Evolutionary conservation across 352 stramenopile genomes (phyloP).

Genomic region (Pythium myriotylum): DNA sequence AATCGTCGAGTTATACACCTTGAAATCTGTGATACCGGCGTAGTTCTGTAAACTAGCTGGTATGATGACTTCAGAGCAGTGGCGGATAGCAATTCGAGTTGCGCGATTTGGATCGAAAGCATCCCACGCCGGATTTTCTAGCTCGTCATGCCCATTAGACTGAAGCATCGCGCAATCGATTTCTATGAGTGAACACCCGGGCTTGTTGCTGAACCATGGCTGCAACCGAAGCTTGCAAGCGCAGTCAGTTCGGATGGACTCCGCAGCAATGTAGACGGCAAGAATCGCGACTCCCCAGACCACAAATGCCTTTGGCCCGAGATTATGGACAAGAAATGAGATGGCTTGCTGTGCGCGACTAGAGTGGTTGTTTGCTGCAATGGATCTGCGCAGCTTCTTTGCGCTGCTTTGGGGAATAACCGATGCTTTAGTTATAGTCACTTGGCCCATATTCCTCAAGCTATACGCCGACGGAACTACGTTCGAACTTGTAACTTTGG

Average conservation of each 20-base stretch:
- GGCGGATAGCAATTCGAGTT: conserved; percentile 14
- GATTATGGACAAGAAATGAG: background rate
- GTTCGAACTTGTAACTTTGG: background rate
- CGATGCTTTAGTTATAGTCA: too few relatives aligned
- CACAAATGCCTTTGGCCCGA: conserved; percentile 6
- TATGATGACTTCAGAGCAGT: conserved; percentile 6
- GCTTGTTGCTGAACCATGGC: conserved; percentile 15
- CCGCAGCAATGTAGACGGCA: conserved; percentile 5
- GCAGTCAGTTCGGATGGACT: background rate
- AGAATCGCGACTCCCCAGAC: conserved; percentile 10
- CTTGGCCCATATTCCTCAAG: background rate
- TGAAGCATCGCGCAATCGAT: conserved; percentile 14
- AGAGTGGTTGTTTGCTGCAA: too few relatives aligned
- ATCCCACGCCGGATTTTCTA: background rate
- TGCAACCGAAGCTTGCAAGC: background rate
- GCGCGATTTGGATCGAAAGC: conserved; percentile 1
- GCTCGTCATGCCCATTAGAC: background rate
- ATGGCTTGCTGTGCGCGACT: background rate
- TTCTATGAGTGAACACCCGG: conserved; percentile 13
- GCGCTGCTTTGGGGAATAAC: too few relatives aligned
- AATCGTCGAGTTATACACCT: conserved; percentile 26
- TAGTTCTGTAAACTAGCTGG: background rate
- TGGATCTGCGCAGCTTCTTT: too few relatives aligned
- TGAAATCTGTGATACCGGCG: background rate
- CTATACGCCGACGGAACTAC: too few relatives aligned